Percentiles rank a stretch among this genome's conserved stretches.
Conservation (phyloP, 2,329 filamentous ascomycete species). For the Thielaviopsis ethacetica region DNA sequence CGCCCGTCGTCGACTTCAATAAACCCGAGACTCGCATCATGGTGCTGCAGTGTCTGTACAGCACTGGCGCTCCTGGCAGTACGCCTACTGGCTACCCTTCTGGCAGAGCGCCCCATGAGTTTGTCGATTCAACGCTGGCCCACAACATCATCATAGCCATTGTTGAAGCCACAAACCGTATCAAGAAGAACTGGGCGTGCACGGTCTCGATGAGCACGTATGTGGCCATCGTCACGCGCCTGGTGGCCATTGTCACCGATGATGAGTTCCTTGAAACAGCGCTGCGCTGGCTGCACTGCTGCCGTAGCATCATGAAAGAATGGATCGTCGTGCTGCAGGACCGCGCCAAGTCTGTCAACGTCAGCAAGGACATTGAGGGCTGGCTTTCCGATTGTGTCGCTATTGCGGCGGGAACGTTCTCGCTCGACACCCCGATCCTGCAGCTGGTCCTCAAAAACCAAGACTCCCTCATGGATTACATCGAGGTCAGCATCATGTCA, state of each 20-base stretch:
- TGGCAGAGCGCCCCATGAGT: not conserved
- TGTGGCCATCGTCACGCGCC: slow-evolving; percentile 23
- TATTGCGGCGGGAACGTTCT: not conserved
- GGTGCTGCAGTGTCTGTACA: slow-evolving; percentile 31
- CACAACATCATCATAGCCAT: slow-evolving; percentile 18
- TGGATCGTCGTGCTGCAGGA: slow-evolving; percentile 24
- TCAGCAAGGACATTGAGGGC: slow-evolving; percentile 18
- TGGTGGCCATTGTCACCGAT: slow-evolving; percentile 24
- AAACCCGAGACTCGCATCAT: slow-evolving; percentile 30
- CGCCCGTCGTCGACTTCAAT: slow-evolving; percentile 32
- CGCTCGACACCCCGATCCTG: not conserved
- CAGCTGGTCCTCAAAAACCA: not conserved
- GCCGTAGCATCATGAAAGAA: slow-evolving; percentile 20
- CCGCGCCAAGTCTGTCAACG: slow-evolving; percentile 14
- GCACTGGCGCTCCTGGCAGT: slow-evolving; percentile 24
- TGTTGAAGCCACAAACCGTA: slow-evolving; percentile 16
- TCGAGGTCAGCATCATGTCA: not conserved
- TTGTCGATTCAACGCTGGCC: slow-evolving; percentile 21
- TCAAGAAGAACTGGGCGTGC: slow-evolving; percentile 36
- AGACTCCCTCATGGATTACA: not conserved
- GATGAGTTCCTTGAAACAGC: slow-evolving; percentile 15
- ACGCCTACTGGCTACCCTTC: too few relatives aligned
- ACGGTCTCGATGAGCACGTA: slow-evolving; percentile 24
- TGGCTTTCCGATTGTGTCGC: slow-evolving; percentile 22
- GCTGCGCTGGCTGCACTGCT: slow-evolving; percentile 18